These are phyloP conservation scores for Emergomyces pasteurianus DNA, from an alignment of 2,329 filamentous ascomycete species.

Conservation along the genomic window DNA sequence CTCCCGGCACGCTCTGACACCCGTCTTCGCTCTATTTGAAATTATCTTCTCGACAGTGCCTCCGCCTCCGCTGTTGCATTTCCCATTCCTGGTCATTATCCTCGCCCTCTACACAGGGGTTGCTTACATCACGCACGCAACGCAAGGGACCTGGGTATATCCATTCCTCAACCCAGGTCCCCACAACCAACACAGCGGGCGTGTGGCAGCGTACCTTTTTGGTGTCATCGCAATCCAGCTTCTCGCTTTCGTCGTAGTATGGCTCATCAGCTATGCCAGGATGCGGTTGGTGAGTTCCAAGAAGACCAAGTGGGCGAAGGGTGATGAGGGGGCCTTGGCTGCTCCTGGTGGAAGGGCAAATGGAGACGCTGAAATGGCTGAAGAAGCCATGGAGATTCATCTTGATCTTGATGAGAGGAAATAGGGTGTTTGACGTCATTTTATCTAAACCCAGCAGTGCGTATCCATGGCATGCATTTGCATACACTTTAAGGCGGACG, in stretches of 20 bases:
- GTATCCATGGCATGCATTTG: neutral
- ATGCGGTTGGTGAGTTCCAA: conserved; percentile 23
- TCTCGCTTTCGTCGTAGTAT: conserved; percentile 39
- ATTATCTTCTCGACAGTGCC: conserved; percentile 55
- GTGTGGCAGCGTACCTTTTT: conserved; percentile 54
- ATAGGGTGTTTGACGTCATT: neutral
- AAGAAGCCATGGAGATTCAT: neutral
- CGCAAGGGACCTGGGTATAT: conserved; percentile 66
- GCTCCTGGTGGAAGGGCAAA: conserved; percentile 29
- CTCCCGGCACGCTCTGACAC: conserved; percentile 65
- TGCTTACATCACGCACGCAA: conserved; percentile 60
- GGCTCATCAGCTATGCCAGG: conserved; percentile 40
- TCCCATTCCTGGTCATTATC: conserved; percentile 57
- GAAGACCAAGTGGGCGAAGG: conserved; percentile 22
- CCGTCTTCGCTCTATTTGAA: conserved; percentile 62
- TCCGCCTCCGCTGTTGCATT: conserved; percentile 51
- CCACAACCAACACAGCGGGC: conserved; percentile 35
- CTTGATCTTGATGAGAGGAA: neutral
- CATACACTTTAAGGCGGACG: neutral
- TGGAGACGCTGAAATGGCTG: conserved; percentile 4
- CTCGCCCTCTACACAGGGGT: conserved; percentile 60
- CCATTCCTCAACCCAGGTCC: conserved; percentile 55
- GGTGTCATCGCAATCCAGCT: conserved; percentile 43
- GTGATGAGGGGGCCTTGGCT: conserved; percentile 24
- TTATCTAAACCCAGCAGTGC: no score